Percentiles rank a stretch among this genome's conserved stretches.
Evolutionary conservation across 2,329 filamentous ascomycete genomes (phyloP).

Genomic region (Podosphaera aphanis): DNA sequence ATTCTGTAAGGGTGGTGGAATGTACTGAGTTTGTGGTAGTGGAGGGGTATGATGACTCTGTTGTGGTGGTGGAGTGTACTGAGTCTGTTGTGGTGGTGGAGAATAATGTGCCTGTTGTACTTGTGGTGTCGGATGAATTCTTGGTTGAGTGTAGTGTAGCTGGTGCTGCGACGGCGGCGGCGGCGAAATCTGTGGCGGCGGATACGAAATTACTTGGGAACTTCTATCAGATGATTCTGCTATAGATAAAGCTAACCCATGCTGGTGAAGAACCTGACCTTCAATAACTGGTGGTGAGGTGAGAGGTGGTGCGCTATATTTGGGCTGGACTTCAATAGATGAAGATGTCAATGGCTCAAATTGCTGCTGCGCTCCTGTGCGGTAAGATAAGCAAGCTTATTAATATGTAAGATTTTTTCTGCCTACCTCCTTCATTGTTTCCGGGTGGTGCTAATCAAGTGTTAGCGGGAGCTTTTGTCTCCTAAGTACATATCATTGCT

Average conservation of each 20-base stretch:
- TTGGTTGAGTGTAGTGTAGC: conserved; percentile 16
- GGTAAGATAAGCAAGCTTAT: conserved; percentile 10
- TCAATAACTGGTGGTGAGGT: no score
- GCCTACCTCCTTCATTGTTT: conserved; percentile 9
- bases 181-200: not conserved
- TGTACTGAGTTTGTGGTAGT: no score
- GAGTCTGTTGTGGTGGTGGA: conserved; percentile 7
- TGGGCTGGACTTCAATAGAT: not conserved
- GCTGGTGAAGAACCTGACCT: no score
- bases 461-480: not conserved
- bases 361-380: conserved; percentile 14
- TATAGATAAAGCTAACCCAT: no score
- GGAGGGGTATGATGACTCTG: no score
- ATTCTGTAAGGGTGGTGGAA: no score
- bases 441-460: conserved; percentile 16
- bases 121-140: conserved; percentile 7
- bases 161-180: conserved; percentile 1
- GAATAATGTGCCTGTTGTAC: no score
- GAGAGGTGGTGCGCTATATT: not conserved
- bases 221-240: not conserved
- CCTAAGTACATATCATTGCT: conserved; percentile 7
- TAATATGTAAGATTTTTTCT: conserved; percentile 1
- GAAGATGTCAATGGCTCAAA: conserved; percentile 12
- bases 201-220: not conserved
- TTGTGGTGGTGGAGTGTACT: conserved; percentile 14